phyloP scores from a whole-genome alignment of 352 stramenopile genomes.

The Phytopythium boreale region DNA sequence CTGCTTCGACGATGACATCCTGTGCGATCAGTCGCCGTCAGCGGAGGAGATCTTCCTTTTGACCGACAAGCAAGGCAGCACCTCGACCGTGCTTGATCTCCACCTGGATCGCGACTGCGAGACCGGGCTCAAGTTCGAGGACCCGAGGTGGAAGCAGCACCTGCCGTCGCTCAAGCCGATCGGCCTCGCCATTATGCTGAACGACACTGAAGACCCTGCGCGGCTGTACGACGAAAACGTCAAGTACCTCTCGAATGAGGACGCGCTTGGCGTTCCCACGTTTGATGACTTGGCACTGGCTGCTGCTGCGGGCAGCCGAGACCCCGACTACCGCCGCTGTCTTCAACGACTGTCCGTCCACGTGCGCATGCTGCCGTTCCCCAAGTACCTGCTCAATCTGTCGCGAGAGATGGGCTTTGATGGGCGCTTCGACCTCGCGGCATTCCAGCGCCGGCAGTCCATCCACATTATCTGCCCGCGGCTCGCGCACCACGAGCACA shows the following conservation, averaged over 20 bases:
- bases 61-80: constrained; percentile 61
- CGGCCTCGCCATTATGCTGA: constrained; percentile 75
- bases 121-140: constrained; percentile 84
- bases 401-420: constrained; percentile 83
- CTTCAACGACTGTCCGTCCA: constrained; percentile 79
- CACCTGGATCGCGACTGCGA: constrained; percentile 68
- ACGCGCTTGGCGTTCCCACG: constrained; percentile 14
- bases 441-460: constrained; percentile 66
- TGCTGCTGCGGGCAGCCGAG: constrained; percentile 2
- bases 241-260: constrained; percentile 71
- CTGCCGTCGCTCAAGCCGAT: constrained; percentile 78
- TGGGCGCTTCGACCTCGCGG: constrained; percentile 48
- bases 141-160: constrained; percentile 81
- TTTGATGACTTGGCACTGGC: constrained; percentile 15
- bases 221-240: constrained; percentile 64
- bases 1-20: constrained; percentile 85
- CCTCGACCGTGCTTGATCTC: constrained; percentile 69
- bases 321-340: constrained; percentile 59
- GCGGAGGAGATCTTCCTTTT: constrained; percentile 86
- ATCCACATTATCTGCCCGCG: constrained; percentile 84
- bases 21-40: constrained; percentile 76
- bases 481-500: constrained; percentile 79
- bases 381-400: constrained; percentile 75
- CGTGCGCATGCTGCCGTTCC: constrained; percentile 82
- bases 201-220: constrained; percentile 69